A percentile compares a stretch with the other conserved stretches of the same genome.
Conservation (phyloP, 495 filamentous ascomycete genomes). For the Hyaloscypha variabilis region DNA sequence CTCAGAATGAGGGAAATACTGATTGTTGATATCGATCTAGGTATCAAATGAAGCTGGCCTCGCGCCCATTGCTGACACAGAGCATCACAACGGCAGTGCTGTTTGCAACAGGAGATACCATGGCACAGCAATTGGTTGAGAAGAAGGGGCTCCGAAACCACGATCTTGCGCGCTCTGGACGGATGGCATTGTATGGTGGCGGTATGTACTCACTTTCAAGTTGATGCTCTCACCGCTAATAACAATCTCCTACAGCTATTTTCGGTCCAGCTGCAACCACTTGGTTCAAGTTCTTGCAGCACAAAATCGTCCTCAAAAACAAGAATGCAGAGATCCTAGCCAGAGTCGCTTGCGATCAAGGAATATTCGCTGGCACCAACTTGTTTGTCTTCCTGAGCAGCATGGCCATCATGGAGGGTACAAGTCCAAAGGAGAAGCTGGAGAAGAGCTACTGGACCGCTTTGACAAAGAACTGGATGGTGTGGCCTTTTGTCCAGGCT, state of each 20-base stretch:
- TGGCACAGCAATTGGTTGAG: constrained; percentile 95
- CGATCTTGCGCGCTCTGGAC: constrained; percentile 75
- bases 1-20: background rate
- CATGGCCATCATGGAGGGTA: constrained; percentile 89
- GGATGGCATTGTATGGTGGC: constrained; percentile 94
- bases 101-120: constrained; percentile 86
- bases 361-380: constrained; percentile 82
- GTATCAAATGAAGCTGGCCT: constrained; percentile 85
- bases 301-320: constrained; percentile 64
- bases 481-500: constrained; percentile 92
- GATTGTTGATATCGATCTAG: constrained; percentile 44
- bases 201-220: constrained; percentile 47
- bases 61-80: constrained; percentile 84
- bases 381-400: constrained; percentile 79
- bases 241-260: constrained; percentile 55
- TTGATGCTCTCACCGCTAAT: constrained; percentile 15
- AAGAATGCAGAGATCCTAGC: constrained; percentile 73
- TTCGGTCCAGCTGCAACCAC: constrained; percentile 90
- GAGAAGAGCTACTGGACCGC: constrained; percentile 65
- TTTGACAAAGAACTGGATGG: constrained; percentile 82
- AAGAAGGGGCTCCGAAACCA: constrained; percentile 77
- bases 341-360: constrained; percentile 82
- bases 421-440: constrained; percentile 69
- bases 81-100: constrained; percentile 84
- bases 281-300: constrained; percentile 84